phyloP scores from a whole-genome alignment of 2,329 filamentous ascomycete species.

The Fusarium odoratissimum region DNA sequence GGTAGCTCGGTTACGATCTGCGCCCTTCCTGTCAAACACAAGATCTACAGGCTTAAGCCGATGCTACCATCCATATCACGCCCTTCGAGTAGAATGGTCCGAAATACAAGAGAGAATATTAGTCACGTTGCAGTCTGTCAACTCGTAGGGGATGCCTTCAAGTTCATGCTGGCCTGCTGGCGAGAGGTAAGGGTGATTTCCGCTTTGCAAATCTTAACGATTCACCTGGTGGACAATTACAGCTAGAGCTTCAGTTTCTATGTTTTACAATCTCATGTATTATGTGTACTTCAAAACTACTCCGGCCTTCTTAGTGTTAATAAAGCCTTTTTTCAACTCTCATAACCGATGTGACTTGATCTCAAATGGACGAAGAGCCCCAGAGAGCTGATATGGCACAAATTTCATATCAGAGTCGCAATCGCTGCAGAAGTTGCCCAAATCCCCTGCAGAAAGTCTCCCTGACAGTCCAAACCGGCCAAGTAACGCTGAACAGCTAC shows the following conservation, averaged over 20 bases:
- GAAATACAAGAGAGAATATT: neutral
- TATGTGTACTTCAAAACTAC: too few relatives aligned
- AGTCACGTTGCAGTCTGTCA: neutral
- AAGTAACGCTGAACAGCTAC: constrained; percentile 14
- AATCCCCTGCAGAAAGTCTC: constrained; percentile 11
- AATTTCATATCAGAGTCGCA: neutral
- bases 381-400: neutral
- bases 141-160: accelerated
- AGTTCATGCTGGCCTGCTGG: neutral
- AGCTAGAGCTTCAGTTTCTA: too few relatives aligned
- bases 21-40: neutral
- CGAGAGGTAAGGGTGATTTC: neutral
- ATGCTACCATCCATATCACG: neutral
- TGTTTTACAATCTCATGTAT: too few relatives aligned
- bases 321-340: too few relatives aligned
- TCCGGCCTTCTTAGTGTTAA: too few relatives aligned
- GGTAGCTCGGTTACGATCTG: neutral
- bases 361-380: too few relatives aligned
- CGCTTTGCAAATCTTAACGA: neutral
- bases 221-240: neutral
- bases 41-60: neutral
- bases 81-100: neutral
- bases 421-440: constrained; percentile 18
- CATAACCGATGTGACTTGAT: too few relatives aligned
- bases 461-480: neutral